Evolutionary conservation across 805 yeast species (phyloP).

Genomic region (Metschnikowia kofuensis): DNA sequence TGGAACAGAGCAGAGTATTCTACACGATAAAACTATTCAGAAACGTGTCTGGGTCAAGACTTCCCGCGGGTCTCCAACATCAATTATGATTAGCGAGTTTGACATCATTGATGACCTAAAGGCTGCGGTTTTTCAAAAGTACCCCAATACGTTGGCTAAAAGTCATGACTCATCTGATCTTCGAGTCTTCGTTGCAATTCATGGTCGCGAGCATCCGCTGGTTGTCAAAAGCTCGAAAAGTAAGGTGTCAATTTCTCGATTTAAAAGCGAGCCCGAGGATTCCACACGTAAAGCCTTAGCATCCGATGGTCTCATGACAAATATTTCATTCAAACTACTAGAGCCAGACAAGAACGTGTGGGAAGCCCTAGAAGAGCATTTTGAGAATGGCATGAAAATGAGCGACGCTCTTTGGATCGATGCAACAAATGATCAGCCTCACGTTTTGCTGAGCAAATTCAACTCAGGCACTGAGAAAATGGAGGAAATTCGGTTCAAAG

Average conservation of each 20-base stretch:
- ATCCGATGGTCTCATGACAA: background rate
- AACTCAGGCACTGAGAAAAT: background rate
- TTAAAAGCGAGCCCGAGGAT: conserved; percentile 10
- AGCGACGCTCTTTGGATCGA: conserved; percentile 63
- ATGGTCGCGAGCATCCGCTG: conserved; percentile 2
- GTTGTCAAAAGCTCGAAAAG: conserved; percentile 3
- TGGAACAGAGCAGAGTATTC: background rate
- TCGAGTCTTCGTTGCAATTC: conserved; percentile 18
- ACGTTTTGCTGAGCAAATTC: background rate
- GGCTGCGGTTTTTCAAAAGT: conserved; percentile 56
- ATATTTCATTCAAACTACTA: conserved; percentile 17
- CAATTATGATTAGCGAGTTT: conserved; percentile 54
- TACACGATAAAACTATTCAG: background rate
- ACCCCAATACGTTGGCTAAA: conserved; percentile 63
- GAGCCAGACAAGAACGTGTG: conserved; percentile 65
- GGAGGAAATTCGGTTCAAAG: background rate
- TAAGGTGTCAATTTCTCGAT: conserved; percentile 7
- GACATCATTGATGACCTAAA: conserved; percentile 86
- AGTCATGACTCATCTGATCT: conserved; percentile 69
- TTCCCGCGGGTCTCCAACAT: conserved; percentile 59
- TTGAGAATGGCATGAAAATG: conserved; percentile 67
- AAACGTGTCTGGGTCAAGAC: conserved; percentile 55
- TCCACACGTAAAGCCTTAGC: background rate
- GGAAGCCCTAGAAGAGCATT: conserved; percentile 55
- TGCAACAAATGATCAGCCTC: conserved; percentile 15